Conservation (phyloP, 352 stramenopile species). For the Phytophthora idaei region DNA sequence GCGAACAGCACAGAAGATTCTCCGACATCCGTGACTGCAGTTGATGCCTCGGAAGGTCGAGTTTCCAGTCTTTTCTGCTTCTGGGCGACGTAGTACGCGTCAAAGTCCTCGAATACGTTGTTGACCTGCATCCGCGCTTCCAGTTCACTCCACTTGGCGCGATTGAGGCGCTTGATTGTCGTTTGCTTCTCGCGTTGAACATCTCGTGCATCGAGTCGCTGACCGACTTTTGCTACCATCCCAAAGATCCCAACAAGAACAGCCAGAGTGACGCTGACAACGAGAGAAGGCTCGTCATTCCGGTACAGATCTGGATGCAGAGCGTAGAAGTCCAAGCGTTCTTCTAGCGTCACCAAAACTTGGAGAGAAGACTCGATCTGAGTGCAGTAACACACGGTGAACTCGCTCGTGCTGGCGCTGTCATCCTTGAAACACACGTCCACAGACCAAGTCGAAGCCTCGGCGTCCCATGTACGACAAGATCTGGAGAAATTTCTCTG, state of each 20-base stretch:
- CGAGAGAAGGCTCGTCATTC: conserved; percentile 59
- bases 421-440: conserved; percentile 72
- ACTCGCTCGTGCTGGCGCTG: conserved; percentile 34
- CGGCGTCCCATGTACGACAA: conserved; percentile 60
- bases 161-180: conserved; percentile 64
- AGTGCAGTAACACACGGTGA: conserved; percentile 69
- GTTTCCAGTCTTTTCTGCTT: conserved; percentile 38
- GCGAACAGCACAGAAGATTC: conserved; percentile 22
- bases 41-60: conserved; percentile 25
- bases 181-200: conserved; percentile 53
- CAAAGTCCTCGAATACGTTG: conserved; percentile 57
- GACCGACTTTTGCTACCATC: conserved; percentile 32
- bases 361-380: conserved; percentile 66
- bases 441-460: conserved; percentile 40
- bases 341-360: conserved; percentile 66
- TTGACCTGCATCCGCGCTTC: conserved; percentile 41
- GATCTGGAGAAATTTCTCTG: conserved; percentile 65
- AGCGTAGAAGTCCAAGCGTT: conserved; percentile 70
- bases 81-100: conserved; percentile 44
- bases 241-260: conserved; percentile 50
- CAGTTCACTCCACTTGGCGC: conserved; percentile 68
- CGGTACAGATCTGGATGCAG: conserved; percentile 62
- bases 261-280: conserved; percentile 44
- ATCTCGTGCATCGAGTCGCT: conserved; percentile 44
- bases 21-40: conserved; percentile 10